Conservation (phyloP, 2,329 filamentous ascomycete species). For the Monascus ruber region DNA sequence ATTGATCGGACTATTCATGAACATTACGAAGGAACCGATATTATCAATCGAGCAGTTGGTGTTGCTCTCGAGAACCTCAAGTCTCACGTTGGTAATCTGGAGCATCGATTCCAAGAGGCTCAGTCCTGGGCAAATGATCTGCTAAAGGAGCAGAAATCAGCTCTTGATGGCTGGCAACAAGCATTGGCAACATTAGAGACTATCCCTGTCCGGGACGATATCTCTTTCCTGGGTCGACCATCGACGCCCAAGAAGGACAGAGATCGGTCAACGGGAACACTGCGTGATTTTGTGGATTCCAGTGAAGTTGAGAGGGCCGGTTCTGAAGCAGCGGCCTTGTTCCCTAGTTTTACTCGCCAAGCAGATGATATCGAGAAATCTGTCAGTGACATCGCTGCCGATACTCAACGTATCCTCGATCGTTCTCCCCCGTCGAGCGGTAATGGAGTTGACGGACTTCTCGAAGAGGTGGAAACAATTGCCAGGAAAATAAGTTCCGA, state of each 20-base stretch:
- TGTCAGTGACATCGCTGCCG: slow-evolving; percentile 48
- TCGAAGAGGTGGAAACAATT: slow-evolving; percentile 77
- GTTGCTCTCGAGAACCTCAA: slow-evolving; percentile 69
- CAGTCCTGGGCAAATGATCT: slow-evolving; percentile 35
- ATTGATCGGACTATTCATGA: slow-evolving; percentile 53
- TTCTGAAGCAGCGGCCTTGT: slow-evolving; percentile 47
- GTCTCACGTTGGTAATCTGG: slow-evolving; percentile 35
- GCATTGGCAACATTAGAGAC: slow-evolving; percentile 26
- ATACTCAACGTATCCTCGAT: slow-evolving; percentile 33
- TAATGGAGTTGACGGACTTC: slow-evolving; percentile 55
- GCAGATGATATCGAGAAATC: slow-evolving; percentile 51
- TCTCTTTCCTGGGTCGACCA: slow-evolving; percentile 29
- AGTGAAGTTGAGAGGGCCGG: slow-evolving; percentile 63
- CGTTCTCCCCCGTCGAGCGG: slow-evolving; percentile 41
- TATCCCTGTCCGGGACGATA: slow-evolving; percentile 34
- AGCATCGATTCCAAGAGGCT: slow-evolving; percentile 35
- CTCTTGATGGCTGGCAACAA: slow-evolving; percentile 33
- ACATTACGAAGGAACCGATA: slow-evolving; percentile 30
- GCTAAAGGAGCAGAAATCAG: slow-evolving; percentile 32
- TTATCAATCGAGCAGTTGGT: slow-evolving; percentile 65
- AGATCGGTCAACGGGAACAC: slow-evolving; percentile 41
- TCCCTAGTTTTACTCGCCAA: slow-evolving; percentile 49
- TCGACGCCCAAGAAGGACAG: slow-evolving; percentile 32
- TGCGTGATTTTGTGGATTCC: slow-evolving; percentile 66
- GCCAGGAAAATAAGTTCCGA: slow-evolving; percentile 80